These are phyloP conservation scores for Epicoccum nigrum DNA, from an alignment of 2,329 filamentous ascomycete genomes.

Conservation along the genomic window DNA sequence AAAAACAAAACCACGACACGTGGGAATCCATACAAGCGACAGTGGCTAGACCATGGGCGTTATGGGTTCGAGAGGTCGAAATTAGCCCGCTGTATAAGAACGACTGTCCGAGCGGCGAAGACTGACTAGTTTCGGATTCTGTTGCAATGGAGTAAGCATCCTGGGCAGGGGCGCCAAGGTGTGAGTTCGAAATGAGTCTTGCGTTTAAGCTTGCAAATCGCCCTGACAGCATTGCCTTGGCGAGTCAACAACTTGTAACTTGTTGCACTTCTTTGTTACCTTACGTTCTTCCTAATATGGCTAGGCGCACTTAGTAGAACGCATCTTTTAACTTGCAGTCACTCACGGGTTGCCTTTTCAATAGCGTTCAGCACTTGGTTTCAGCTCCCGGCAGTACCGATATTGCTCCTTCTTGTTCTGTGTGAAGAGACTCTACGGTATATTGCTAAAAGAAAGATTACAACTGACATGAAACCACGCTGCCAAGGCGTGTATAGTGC, in stretches of 20 bases:
- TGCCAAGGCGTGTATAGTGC: slow-evolving; percentile 31
- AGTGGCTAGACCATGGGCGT: slow-evolving; percentile 49
- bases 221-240: too few species aligned
- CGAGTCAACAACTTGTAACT: too few species aligned
- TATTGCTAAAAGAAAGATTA: background rate
- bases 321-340: too few species aligned
- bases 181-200: background rate
- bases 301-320: too few species aligned
- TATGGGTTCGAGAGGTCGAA: slow-evolving; percentile 53
- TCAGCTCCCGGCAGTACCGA: too few species aligned
- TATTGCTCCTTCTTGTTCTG: too few species aligned
- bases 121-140: slow-evolving; percentile 19
- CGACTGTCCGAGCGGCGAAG: slow-evolving; percentile 42
- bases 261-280: too few species aligned
- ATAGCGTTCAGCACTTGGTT: too few species aligned
- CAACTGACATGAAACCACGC: slow-evolving; percentile 14
- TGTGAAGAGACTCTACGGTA: too few species aligned
- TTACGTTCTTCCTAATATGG: too few species aligned
- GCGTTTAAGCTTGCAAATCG: background rate
- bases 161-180: background rate
- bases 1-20: slow-evolving; percentile 50
- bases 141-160: background rate
- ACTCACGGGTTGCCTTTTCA: too few species aligned
- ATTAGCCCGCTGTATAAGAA: slow-evolving; percentile 50
- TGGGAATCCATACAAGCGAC: slow-evolving; percentile 46